Evolutionary conservation across 179 eudicot species (phyloP).

Genomic region (Patellifolia procumbens): DNA sequence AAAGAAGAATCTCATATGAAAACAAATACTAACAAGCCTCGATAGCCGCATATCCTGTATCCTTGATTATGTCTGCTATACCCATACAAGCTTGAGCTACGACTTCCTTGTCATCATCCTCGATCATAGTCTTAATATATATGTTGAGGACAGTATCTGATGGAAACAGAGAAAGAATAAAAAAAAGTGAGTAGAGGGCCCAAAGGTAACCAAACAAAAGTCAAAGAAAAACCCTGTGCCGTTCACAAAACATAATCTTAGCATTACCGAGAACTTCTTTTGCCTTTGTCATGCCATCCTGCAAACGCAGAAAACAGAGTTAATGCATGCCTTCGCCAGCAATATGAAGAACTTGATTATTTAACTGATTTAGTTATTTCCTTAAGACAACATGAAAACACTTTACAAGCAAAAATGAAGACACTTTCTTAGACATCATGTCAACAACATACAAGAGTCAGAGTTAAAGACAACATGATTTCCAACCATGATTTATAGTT

Average conservation of each 20-base stretch:
- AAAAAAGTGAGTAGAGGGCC: slow-evolving; percentile 7
- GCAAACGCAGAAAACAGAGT: slow-evolving; percentile 27
- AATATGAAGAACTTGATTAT: background rate
- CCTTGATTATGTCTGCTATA: slow-evolving; percentile 69
- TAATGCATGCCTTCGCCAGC: slow-evolving; percentile 1
- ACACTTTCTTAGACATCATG: background rate
- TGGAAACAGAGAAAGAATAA: background rate
- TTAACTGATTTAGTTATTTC: background rate
- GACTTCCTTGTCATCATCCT: slow-evolving; percentile 98
- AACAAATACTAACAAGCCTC: slow-evolving; percentile 71
- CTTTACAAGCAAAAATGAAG: background rate
- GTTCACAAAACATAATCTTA: background rate
- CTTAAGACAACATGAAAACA: background rate
- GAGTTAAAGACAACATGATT: background rate
- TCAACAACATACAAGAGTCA: background rate
- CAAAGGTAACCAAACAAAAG: background rate
- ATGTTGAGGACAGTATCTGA: slow-evolving; percentile 85
- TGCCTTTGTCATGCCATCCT: slow-evolving; percentile 79
- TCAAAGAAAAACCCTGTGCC: background rate
- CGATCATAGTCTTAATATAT: slow-evolving; percentile 75
- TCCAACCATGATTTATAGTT: background rate
- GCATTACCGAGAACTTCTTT: slow-evolving; percentile 73
- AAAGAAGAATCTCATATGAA: background rate
- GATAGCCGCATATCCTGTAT: slow-evolving; percentile 63
- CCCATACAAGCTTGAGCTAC: slow-evolving; percentile 95